Evolutionary conservation across 2,329 filamentous ascomycete genomes (phyloP).

Genomic region (Seiridium unicorne): DNA sequence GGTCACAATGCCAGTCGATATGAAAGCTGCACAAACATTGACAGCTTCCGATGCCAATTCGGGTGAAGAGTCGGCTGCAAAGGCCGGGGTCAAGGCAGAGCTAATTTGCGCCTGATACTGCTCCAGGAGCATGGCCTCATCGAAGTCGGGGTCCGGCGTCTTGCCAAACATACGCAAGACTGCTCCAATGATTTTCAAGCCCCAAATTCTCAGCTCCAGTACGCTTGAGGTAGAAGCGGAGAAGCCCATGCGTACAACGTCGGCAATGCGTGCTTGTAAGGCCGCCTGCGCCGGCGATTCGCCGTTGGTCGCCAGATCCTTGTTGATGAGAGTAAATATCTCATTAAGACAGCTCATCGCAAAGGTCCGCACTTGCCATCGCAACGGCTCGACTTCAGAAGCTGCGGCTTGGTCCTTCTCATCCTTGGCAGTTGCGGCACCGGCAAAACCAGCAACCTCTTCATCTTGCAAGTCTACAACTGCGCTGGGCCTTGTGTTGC

Average conservation of each 20-base stretch:
- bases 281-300: conserved; percentile 76
- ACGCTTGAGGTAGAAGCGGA: conserved; percentile 95
- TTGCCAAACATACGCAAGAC: conserved; percentile 95
- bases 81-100: conserved; percentile 92
- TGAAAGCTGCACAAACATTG: conserved; percentile 97
- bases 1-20: conserved; percentile 94
- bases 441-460: conserved; percentile 92
- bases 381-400: conserved; percentile 79
- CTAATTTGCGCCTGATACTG: conserved; percentile 99
- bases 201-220: conserved; percentile 84
- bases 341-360: conserved; percentile 87
- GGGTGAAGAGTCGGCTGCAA: conserved; percentile 91
- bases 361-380: conserved; percentile 95
- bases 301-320: conserved; percentile 75
- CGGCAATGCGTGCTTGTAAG: conserved; percentile 80
- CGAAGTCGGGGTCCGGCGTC: conserved; percentile 92
- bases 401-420: conserved; percentile 45
- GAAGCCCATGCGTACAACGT: conserved; percentile 95
- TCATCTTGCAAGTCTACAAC: conserved; percentile 88
- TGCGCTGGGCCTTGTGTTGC: conserved; percentile 45
- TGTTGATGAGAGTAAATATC: conserved; percentile 74
- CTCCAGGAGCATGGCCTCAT: conserved; percentile 93
- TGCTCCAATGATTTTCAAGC: conserved; percentile 89
- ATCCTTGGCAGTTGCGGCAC: conserved; percentile 56
- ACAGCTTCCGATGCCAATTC: conserved; percentile 95